phyloP scores from a whole-genome alignment of 345 rosid species.

The Brassica juncea region DNA sequence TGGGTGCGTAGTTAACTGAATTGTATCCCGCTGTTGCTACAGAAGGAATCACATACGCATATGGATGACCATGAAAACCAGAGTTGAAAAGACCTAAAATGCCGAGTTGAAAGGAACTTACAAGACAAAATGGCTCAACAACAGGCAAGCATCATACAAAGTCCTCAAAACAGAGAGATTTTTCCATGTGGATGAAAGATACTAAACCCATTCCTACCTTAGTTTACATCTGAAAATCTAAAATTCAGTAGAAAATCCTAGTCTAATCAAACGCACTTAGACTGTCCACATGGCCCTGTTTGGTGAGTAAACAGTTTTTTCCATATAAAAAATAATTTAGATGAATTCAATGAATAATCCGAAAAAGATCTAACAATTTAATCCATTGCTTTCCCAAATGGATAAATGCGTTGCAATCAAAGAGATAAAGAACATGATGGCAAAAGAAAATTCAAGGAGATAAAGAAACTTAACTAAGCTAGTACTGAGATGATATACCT shows the following conservation, averaged over 20 bases:
- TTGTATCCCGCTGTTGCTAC: conserved; percentile 75
- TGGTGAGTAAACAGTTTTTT: conserved; percentile 16
- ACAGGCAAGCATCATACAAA: conserved; percentile 27
- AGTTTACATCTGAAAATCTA: conserved; percentile 12
- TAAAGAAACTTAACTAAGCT: conserved; percentile 13
- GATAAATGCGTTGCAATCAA: conserved; percentile 17
- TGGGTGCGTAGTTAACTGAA: conserved; percentile 65
- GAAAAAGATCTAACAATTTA: conserved; percentile 1
- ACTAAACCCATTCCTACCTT: conserved; percentile 17
- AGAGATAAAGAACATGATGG: conserved; percentile 8
- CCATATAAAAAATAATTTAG: not conserved
- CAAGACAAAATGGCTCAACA: conserved; percentile 38
- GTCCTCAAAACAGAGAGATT: not conserved
- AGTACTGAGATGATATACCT: conserved; percentile 52
- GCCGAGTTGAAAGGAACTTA: conserved; percentile 55
- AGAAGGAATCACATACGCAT: conserved; percentile 66
- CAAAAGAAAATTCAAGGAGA: conserved; percentile 19
- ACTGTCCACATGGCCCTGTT: not conserved
- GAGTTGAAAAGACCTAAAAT: conserved; percentile 65
- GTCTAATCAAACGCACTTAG: conserved; percentile 6
- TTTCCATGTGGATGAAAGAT: not conserved
- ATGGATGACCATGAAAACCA: conserved; percentile 76
- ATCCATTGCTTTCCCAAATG: conserved; percentile 8
- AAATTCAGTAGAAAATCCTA: not conserved
- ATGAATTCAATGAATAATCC: not conserved